Base-by-base conservation (phyloP, 306 rosid species). In the Glycyrrhiza uralensis region DNA sequence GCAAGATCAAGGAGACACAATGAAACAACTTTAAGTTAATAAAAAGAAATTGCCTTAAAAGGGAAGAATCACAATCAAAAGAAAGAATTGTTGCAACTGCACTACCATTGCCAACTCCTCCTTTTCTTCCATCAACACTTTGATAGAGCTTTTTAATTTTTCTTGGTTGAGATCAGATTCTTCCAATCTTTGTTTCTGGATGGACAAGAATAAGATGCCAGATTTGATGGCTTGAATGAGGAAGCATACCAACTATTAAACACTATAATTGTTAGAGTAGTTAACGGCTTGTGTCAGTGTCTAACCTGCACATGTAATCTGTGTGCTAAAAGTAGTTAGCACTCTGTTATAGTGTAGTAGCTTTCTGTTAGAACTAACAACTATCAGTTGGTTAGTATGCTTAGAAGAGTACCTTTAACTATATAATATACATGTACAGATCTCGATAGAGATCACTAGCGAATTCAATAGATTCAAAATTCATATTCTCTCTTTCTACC, bases 71-170 rank as follows among this genome's bases (percentile, higher is more conserved):
- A 76, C 75, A 60, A 60, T 7, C 15, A 46, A 64, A 46, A 46
- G 12, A 26, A 42, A 62, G 13, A 75, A 50, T 22, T 50, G 78
- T 62, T 68, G 58, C 30, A 57, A 49, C 57, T 65, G 57, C 38
- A 54, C 39, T 75, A 94, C 98, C 98, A 89, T 85, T 46, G 87
- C 89, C 80, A 91, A 76, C 70, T 91, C 98, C 79, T 94, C 97
- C 83, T 87, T 91, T 77, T 89, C 94, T 72, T 91, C 92, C 55
- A 67, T 45, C 85, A 89, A 73, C 73, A 72, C 57, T 81, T 82
- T 77, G 18, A 86, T 76, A 51, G 87, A 83, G 60, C 77, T 84
- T 83, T 86, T 82, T 79, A 94, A 62, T 30, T 77, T 81, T 85
- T 77, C 87, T 75, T 79, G 85, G 65, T 79, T 79, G 28, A 83